Conservation (phyloP, 768 basidiomycete species). For the Leccinum subgranulosum region DNA sequence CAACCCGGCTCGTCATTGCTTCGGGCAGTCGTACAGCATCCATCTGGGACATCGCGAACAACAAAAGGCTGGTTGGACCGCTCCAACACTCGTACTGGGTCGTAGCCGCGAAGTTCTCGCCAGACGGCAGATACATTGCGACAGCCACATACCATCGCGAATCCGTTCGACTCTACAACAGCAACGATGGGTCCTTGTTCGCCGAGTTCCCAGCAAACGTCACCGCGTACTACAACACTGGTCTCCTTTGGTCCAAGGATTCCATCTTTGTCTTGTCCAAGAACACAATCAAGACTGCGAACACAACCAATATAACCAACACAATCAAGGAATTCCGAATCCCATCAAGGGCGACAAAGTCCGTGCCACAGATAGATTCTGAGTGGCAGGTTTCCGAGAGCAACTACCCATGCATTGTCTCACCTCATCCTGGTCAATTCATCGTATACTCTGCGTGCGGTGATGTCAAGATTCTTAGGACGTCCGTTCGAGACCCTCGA, state of each 20-base stretch:
- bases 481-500: background rate
- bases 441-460: background rate
- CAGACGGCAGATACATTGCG: conserved; percentile 5
- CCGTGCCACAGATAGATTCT: background rate
- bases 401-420: conserved; percentile 10
- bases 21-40: conserved; percentile 5
- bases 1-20: conserved; percentile 1
- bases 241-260: conserved; percentile 7
- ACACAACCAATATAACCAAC: background rate
- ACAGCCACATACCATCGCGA: conserved; percentile 9
- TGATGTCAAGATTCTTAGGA: background rate
- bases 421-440: background rate
- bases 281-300: background rate
- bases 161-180: conserved; percentile 8
- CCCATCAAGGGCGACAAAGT: background rate
- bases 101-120: conserved; percentile 13
- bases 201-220: conserved; percentile 1
- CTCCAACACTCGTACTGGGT: conserved; percentile 9
- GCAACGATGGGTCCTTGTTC: background rate
- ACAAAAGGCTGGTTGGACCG: background rate
- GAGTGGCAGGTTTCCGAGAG: conserved; percentile 1
- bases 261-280: conserved; percentile 3
- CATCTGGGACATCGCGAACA: conserved; percentile 2
- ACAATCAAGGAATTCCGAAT: background rate
- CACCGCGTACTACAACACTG: conserved; percentile 11